Base-by-base conservation (phyloP, 2,329 filamentous ascomycete species). In the Sporothrix phasma region DNA sequence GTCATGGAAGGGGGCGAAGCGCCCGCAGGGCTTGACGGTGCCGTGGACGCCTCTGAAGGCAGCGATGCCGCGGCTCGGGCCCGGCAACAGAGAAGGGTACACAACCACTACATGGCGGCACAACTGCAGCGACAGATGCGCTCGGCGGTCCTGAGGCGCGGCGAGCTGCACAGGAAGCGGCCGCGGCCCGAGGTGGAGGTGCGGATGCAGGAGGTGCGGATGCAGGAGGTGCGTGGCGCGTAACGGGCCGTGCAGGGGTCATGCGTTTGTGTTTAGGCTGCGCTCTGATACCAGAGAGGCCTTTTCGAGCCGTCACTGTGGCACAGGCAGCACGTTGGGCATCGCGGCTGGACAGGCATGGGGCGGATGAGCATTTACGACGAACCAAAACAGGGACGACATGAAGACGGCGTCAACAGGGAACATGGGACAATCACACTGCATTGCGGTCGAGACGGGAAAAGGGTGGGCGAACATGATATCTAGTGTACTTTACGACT, bases 31-130 rank as follows among this genome's bases (percentile, higher is more conserved):
- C 10, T n/a, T 24, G 51, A 39, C 11, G 51, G 34, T 22, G 34
- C 51, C 17, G 51, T 2, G 17, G 51, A 39, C 29, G n/a, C 51
- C 26, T 22, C 5, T 24, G 43, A 45, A 15, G 51, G 43, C 6
- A 54, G 17, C 17, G 39, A 26, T 31, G 62, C 56, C 26, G 17
- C 46, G 8, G n/a, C 54, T 4, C 54, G 19, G 8, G 17, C 39
- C 13, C 63, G 61, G 22, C 66, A 65, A 29, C 64, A 58, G 5
- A 56, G 46, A 1, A 46, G 54, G 47, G 60, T 13, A 8, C 62
- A 62, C n/a, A 61, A 63, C n/a, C 64, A 59, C 1, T 61, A 63
- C 49, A 66, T 66, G 67, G 56, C 62, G 54, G 60, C 67, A 19
- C 64, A 54, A 47, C 53, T 60, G 26, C 62, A 60, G 58, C 64